Conservation (phyloP, 1,139 yeast genomes). For the Kluyveromyces sp. region DNA sequence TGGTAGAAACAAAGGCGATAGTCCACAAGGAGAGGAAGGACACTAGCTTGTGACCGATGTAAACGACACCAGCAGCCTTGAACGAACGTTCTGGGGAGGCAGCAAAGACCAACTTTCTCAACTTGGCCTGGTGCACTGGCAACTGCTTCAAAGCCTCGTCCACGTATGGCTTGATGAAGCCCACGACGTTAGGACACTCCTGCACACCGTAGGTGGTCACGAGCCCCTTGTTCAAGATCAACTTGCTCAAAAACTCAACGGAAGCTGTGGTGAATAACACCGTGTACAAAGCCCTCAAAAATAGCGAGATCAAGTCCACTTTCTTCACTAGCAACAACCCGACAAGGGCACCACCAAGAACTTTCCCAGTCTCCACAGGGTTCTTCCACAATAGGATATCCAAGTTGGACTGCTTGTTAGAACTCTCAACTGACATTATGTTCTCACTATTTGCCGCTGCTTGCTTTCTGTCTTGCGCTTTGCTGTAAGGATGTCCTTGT, state of each 20-base stretch:
- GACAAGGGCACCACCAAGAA: conserved; percentile 58
- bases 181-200: conserved; percentile 31
- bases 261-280: conserved; percentile 47
- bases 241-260: conserved; percentile 62
- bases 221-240: conserved; percentile 64
- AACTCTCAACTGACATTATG: conserved; percentile 3
- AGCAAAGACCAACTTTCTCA: conserved; percentile 30
- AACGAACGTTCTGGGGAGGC: conserved; percentile 46
- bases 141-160: conserved; percentile 26
- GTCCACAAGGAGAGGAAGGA: conserved; percentile 71
- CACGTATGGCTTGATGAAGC: conserved; percentile 43
- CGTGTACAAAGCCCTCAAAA: conserved; percentile 43
- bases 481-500: too few relatives aligned
- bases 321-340: conserved; percentile 58
- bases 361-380: conserved; percentile 72
- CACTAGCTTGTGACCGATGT: conserved; percentile 63
- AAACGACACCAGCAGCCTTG: conserved; percentile 63
- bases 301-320: conserved; percentile 61
- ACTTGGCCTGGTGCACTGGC: conserved; percentile 28
- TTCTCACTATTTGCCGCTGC: background rate
- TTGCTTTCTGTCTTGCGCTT: too few relatives aligned
- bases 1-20: conserved; percentile 49
- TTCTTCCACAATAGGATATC: conserved; percentile 73
- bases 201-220: conserved; percentile 43
- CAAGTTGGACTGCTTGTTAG: conserved; percentile 18